Base-by-base conservation (phyloP, 2,329 filamentous ascomycete genomes). In the Paramyrothecium roridum region DNA sequence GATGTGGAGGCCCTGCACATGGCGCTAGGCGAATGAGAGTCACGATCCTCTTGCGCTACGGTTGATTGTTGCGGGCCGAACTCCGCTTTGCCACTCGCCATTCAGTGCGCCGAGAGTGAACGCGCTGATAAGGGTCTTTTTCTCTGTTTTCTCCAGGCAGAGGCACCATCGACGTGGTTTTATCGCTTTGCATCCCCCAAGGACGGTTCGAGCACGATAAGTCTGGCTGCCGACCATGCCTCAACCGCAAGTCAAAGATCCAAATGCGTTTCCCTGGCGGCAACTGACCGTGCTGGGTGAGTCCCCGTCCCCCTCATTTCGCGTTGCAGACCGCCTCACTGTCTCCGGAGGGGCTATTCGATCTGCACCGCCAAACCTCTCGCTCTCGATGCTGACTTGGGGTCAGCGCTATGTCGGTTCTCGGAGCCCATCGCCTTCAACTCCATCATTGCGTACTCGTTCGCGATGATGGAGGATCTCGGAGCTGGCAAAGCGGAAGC, bases 401-500 rank as follows among this genome's bases (percentile, higher is more conserved):
- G 30, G n/a, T 17, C 54, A 64, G 62, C 61, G 58, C 64, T 64
- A 64, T 64, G 62, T 54, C 62, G 62, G 34, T 64, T 97, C 23
- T 89, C 89, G 54, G 93, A 97, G 69, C 93, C 96, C 76, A 96
- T 92, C 1, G 92, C 92, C 1, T 82, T 96, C 67, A 96, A 96
- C 71, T 96, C 90, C 17, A 96, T 97, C 64, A 88, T 88, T 33
- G 92, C 93, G 2, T 97, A 96, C 71, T 82, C 96, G 1, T 93
- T 92, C 1, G 85, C 90, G 65, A 96, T 96, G 92, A 86, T 91
- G 3, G 84, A 85, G 40, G 85, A 84, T 2, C 96, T 96, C 63
- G 87, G 89, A 57, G 86, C 96, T 22, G 80, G 86, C 47, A 74
- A 81, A 8, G 79, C 79, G 16, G 79, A 92, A 64, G 88, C 91